These are phyloP conservation scores for Venturiaceae sp. DNA, from an alignment of 2,329 filamentous ascomycete species.

Conservation along the genomic window DNA sequence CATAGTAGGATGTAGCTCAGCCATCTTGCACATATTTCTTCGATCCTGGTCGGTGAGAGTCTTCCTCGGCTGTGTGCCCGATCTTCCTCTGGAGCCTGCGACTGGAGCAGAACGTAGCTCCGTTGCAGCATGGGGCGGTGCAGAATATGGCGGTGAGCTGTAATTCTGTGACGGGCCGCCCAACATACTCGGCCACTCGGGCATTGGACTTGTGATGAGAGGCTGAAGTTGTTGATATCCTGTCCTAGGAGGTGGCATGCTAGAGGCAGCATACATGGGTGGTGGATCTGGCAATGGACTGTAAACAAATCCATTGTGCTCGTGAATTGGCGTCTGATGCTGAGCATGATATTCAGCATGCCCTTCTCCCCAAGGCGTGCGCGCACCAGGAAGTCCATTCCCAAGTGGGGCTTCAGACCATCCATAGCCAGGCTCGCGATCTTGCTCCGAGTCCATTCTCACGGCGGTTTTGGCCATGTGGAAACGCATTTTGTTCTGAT, in stretches of 20 bases:
- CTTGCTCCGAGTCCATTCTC: conserved; percentile 30
- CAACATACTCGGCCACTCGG: conserved; percentile 12
- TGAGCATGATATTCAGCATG: conserved; percentile 20
- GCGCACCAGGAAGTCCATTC: no score
- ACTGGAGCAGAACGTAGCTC: conserved; percentile 25
- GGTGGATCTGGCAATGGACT: conserved; percentile 29
- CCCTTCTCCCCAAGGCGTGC: conserved; percentile 20
- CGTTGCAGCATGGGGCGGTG: conserved; percentile 21
- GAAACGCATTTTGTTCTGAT: background rate
- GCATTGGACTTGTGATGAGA: conserved; percentile 28
- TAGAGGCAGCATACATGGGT: conserved; percentile 19
- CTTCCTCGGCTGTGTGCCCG: conserved; percentile 59
- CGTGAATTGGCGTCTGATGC: conserved; percentile 29
- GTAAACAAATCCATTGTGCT: conserved; percentile 29
- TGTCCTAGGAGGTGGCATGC: conserved; percentile 29
- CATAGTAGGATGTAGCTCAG: conserved; percentile 77
- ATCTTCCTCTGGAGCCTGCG: conserved; percentile 27
- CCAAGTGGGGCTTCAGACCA: conserved; percentile 22
- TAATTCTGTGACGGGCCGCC: background rate
- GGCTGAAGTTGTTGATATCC: conserved; percentile 29
- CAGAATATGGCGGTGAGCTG: background rate
- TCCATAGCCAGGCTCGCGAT: conserved; percentile 17
- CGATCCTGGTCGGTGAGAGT: conserved; percentile 89
- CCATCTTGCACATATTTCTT: conserved; percentile 86
- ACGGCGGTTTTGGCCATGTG: conserved; percentile 25